These are phyloP conservation scores for Ceratocystis albifundus DNA, from an alignment of 2,329 filamentous ascomycete genomes.

Conservation along the genomic window DNA sequence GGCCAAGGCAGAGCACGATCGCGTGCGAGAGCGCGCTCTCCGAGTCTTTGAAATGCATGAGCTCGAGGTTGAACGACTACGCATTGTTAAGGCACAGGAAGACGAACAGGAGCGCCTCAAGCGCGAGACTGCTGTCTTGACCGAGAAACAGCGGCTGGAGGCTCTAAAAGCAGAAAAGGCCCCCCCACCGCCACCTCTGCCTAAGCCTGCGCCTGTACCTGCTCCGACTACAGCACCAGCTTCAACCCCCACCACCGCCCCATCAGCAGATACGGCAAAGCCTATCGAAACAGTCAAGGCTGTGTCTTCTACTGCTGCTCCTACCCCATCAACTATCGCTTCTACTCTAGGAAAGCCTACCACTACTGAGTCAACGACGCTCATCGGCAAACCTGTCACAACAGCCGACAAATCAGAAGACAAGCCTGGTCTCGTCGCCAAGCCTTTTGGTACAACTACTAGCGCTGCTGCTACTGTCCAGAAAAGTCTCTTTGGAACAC, in stretches of 20 bases:
- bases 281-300: neutral
- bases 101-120: conserved; percentile 38
- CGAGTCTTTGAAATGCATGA: conserved; percentile 39
- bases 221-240: neutral
- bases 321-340: neutral
- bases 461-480: neutral
- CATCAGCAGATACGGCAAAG: neutral
- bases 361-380: neutral
- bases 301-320: neutral
- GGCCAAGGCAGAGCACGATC: conserved; percentile 55
- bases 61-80: conserved; percentile 35
- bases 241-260: neutral
- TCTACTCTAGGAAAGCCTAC: neutral
- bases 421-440: neutral
- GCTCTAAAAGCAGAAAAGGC: conserved; percentile 38
- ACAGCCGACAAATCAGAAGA: neutral
- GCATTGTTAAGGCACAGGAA: conserved; percentile 36
- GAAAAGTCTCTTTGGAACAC: conserved; percentile 9
- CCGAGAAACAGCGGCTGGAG: conserved; percentile 39
- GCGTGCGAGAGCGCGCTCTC: conserved; percentile 44
- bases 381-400: neutral
- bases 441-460: neutral
- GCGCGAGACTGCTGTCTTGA: conserved; percentile 37
- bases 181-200: conserved; percentile 35
- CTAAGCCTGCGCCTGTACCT: conserved; percentile 26